Evolutionary conservation across 2,329 filamentous ascomycete genomes (phyloP).

Genomic region (Epichloe bromicola): DNA sequence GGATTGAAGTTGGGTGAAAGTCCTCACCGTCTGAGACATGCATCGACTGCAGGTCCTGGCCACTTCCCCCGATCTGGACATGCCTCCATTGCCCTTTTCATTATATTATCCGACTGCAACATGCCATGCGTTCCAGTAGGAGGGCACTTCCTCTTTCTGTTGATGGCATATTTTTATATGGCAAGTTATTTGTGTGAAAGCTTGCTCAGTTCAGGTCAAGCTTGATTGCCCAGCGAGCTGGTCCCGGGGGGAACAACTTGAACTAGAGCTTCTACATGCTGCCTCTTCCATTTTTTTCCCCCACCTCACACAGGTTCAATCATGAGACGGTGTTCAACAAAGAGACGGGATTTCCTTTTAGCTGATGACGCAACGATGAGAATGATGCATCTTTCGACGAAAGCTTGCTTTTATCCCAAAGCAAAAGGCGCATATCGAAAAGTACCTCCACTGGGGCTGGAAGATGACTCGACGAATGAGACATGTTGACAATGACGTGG

Average conservation of each 20-base stretch:
- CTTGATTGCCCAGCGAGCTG: too few species aligned
- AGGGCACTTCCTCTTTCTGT: background rate
- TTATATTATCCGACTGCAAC: background rate
- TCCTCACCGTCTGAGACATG: too few species aligned
- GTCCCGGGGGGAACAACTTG: too few species aligned
- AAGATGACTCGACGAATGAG: background rate
- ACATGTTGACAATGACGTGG: background rate
- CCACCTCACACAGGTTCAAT: too few species aligned
- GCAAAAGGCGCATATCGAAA: background rate
- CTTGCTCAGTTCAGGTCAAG: too few species aligned
- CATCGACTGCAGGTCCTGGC: background rate
- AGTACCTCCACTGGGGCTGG: background rate
- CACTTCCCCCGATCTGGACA: background rate
- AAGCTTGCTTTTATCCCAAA: background rate
- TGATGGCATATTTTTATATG: background rate
- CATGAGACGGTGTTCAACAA: too few species aligned
- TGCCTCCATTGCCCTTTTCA: background rate
- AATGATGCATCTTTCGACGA: too few species aligned
- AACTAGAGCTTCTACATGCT: too few species aligned
- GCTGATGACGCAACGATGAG: too few species aligned
- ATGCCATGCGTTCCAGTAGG: background rate
- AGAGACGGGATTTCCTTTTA: too few species aligned
- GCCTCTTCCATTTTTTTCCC: too few species aligned
- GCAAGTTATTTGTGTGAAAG: too few species aligned
- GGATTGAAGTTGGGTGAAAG: constrained; percentile 15